Evolutionary conservation across 495 filamentous ascomycete species (phyloP).

Genomic region (Jackrogersella minutella): DNA sequence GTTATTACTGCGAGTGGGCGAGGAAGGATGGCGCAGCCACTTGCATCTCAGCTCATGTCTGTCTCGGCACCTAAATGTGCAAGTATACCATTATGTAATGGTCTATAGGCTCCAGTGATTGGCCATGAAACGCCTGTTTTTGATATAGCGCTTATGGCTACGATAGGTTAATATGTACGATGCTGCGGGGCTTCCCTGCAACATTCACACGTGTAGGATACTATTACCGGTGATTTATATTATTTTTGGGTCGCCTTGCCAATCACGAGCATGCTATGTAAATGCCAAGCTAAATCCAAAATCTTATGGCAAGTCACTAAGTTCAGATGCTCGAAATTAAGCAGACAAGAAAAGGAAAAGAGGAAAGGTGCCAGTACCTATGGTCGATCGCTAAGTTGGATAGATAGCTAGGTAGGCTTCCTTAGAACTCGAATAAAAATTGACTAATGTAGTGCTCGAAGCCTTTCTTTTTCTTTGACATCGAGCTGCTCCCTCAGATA

Average conservation of each 20-base stretch:
- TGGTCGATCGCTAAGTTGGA: constrained; percentile 1
- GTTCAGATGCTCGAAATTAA: constrained; percentile 1
- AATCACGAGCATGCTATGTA: not conserved
- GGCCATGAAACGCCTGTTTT: not conserved
- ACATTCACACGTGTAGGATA: constrained; percentile 4
- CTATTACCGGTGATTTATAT: not conserved
- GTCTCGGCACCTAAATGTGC: not conserved
- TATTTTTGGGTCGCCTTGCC: constrained; percentile 9
- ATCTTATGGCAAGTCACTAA: constrained; percentile 28
- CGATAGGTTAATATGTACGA: constrained; percentile 13
- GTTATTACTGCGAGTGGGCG: not conserved
- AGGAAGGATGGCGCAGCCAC: constrained; percentile 17
- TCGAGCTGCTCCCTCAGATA: constrained; percentile 4
- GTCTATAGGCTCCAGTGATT: not conserved
- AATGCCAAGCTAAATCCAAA: constrained; percentile 29
- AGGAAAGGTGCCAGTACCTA: not conserved
- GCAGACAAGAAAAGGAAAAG: constrained; percentile 1
- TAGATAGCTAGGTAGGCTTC: not conserved
- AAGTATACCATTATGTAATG: not conserved
- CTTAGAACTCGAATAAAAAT: not conserved
- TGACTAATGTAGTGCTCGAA: not conserved
- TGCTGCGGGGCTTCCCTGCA: constrained; percentile 3
- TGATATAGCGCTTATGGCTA: not conserved
- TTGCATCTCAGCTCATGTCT: constrained; percentile 3
- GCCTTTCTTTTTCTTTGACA: constrained; percentile 11